phyloP scores from a whole-genome alignment of 345 rosid species.

The Hypericum perforatum region DNA sequence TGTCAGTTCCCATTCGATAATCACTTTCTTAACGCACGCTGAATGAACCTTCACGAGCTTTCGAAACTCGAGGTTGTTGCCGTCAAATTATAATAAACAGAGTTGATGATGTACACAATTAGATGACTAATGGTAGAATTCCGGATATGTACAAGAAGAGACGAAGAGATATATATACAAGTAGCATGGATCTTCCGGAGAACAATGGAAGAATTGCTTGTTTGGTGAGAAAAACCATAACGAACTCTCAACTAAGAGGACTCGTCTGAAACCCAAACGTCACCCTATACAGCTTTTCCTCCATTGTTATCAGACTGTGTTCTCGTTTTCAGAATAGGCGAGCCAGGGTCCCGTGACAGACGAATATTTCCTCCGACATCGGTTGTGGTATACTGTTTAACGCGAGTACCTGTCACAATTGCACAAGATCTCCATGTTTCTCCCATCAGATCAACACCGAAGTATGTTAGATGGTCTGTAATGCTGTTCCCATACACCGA shows the following conservation, averaged over 20 bases:
- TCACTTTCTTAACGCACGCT: too few species aligned
- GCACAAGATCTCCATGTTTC: constrained; percentile 53
- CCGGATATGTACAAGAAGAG: too few species aligned
- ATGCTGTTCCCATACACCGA: constrained; percentile 74
- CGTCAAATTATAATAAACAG: too few species aligned
- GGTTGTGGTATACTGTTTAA: constrained; percentile 30
- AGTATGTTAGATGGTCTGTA: constrained; percentile 61
- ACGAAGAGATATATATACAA: neutral
- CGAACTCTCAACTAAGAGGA: neutral
- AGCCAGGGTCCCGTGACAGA: constrained; percentile 34
- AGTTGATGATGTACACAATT: constrained; percentile 1
- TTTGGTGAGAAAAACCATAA: neutral
- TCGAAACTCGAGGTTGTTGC: too few species aligned
- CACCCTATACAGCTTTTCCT: constrained; percentile 6
- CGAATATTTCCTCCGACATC: constrained; percentile 60
- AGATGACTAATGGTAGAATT: too few species aligned
- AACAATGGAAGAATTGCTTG: neutral
- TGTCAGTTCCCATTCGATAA: too few species aligned
- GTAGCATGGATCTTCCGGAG: neutral
- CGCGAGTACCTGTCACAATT: constrained; percentile 44
- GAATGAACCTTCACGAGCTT: too few species aligned
- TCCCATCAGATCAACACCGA: constrained; percentile 52
- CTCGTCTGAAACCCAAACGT: neutral
- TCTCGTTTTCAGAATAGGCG: constrained; percentile 21
- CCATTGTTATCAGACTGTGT: constrained; percentile 8